A percentile compares a stretch with the other conserved stretches of the same genome.
phyloP scores from a whole-genome alignment of 2,329 filamentous ascomycete genomes.

The Aspergillus sp. region DNA sequence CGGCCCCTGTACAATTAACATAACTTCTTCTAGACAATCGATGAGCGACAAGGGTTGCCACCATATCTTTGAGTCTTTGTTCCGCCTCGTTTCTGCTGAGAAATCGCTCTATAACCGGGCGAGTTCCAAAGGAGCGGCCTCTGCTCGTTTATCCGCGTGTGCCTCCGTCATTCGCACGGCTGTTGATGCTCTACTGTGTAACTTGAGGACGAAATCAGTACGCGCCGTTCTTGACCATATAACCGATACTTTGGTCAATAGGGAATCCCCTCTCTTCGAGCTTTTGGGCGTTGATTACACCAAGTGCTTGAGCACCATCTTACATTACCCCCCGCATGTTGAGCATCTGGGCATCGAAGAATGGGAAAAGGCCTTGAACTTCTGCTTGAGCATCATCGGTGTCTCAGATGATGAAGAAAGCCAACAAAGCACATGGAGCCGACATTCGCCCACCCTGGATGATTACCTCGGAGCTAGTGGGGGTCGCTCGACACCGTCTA shows the following conservation, averaged over 20 bases:
- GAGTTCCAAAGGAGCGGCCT: conserved; percentile 55
- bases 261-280: conserved; percentile 66
- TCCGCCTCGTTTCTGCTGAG: conserved; percentile 72
- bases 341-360: conserved; percentile 73
- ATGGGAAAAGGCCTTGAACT: conserved; percentile 72
- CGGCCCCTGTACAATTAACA: conserved; percentile 18
- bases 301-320: conserved; percentile 71
- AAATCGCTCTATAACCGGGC: conserved; percentile 66
- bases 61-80: conserved; percentile 78
- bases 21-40: conserved; percentile 36
- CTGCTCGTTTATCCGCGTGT: conserved; percentile 67
- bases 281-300: conserved; percentile 77
- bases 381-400: conserved; percentile 68
- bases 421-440: conserved; percentile 36
- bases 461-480: conserved; percentile 30
- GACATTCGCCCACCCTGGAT: conserved; percentile 33
- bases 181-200: conserved; percentile 69
- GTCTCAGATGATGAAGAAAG: conserved; percentile 31
- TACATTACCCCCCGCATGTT: conserved; percentile 75
- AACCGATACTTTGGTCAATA: conserved; percentile 69
- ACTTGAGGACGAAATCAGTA: conserved; percentile 76
- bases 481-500: conserved; percentile 36
- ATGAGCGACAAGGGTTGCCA: conserved; percentile 81
- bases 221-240: conserved; percentile 81
- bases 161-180: conserved; percentile 73